These are phyloP conservation scores for Chytriomyces sp. DNA, from an alignment of 192 early-diverging fungal genomes.

Conservation along the genomic window DNA sequence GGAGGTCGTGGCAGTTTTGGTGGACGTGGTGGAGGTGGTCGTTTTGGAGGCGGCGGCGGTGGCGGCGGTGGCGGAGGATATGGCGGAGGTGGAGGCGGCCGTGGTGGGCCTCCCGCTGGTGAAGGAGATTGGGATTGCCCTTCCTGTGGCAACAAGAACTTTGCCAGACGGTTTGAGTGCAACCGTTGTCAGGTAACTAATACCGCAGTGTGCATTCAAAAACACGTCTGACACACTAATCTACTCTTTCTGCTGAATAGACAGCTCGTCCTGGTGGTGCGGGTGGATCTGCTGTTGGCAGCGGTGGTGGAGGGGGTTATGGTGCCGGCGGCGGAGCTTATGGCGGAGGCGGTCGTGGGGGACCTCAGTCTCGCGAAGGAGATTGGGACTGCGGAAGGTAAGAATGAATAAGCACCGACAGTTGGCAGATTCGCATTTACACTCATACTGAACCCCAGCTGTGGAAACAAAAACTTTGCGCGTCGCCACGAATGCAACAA, in stretches of 20 bases:
- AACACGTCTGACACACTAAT: too few species aligned
- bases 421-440: not conserved
- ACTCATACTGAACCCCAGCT: slow-evolving; percentile 46
- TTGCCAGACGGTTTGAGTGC: slow-evolving; percentile 64
- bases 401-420: too few species aligned
- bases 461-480: slow-evolving; percentile 70
- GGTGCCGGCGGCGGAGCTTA: slow-evolving; percentile 30
- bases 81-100: slow-evolving; percentile 49
- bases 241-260: too few species aligned
- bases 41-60: slow-evolving; percentile 26
- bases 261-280: slow-evolving; percentile 30
- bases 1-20: slow-evolving; percentile 49
- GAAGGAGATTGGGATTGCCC: slow-evolving; percentile 66
- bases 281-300: slow-evolving; percentile 35
- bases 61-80: slow-evolving; percentile 15
- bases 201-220: too few species aligned
- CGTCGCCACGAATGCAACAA: slow-evolving; percentile 64
- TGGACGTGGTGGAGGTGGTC: slow-evolving; percentile 46
- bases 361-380: slow-evolving; percentile 27
- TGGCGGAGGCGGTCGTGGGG: slow-evolving; percentile 42
- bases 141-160: slow-evolving; percentile 64
- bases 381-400: slow-evolving; percentile 40
- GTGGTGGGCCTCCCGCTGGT: slow-evolving; percentile 47
- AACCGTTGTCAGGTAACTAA: slow-evolving; percentile 56
- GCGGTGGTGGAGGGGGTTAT: slow-evolving; percentile 47